Evolutionary conservation across 1,284 basidiomycete species (phyloP).

Genomic region (Puccinia coronata): DNA sequence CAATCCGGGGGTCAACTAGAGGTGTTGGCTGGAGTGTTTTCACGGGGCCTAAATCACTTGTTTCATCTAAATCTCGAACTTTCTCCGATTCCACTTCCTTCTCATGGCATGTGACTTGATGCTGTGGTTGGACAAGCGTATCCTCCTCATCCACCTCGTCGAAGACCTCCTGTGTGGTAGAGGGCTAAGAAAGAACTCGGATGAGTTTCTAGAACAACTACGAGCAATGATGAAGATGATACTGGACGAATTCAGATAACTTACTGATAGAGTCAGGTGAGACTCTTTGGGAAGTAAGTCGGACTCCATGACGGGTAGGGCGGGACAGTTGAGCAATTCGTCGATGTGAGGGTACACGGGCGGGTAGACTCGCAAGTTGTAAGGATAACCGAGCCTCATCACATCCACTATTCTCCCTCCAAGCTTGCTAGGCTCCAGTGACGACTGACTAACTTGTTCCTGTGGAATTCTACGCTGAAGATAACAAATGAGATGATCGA

Average conservation of each 20-base stretch:
- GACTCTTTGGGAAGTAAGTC: background rate
- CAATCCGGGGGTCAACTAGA: too few species aligned
- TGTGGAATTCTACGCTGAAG: background rate
- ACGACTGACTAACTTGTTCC: background rate
- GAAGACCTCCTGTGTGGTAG: background rate
- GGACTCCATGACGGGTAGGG: background rate
- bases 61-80: background rate
- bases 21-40: too few species aligned
- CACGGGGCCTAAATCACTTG: too few species aligned
- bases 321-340: slow-evolving; percentile 20
- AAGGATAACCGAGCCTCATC: slow-evolving; percentile 32
- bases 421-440: background rate
- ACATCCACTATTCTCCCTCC: background rate
- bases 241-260: too few species aligned
- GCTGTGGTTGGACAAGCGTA: background rate
- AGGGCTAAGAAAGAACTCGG: too few species aligned
- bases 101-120: background rate
- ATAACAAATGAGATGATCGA: background rate
- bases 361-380: slow-evolving; percentile 34
- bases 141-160: background rate
- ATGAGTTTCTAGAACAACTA: too few species aligned
- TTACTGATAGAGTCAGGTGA: background rate
- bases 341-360: slow-evolving; percentile 36
- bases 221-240: too few species aligned
- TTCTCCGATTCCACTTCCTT: background rate